phyloP scores from a whole-genome alignment of 2,329 filamentous ascomycete genomes.

The Diplodia scrobiculata region DNA sequence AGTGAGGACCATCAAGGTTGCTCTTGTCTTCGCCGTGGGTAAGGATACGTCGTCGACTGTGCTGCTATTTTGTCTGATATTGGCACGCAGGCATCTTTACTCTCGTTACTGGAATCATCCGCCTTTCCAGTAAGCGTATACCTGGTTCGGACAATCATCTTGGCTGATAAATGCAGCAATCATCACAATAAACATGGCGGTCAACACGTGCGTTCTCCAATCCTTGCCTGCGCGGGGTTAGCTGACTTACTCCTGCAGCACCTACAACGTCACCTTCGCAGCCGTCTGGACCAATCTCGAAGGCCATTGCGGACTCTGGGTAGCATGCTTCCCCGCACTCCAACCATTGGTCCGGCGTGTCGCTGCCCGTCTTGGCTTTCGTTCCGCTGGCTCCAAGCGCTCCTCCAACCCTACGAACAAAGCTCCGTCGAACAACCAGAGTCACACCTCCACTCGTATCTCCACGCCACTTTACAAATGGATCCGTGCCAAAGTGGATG shows the following conservation, averaged over 20 bases:
- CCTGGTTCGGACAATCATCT: no score
- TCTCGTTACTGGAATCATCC: conserved; percentile 45
- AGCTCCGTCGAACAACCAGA: not conserved
- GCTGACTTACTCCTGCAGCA: conserved; percentile 30
- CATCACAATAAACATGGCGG: conserved; percentile 37
- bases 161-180: conserved; percentile 31
- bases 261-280: conserved; percentile 45
- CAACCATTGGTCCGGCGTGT: conserved; percentile 46
- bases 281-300: conserved; percentile 49
- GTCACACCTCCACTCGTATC: not conserved
- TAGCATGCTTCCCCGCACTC: conserved; percentile 47
- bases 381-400: not conserved
- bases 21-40: conserved; percentile 44
- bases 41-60: not conserved
- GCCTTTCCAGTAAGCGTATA: conserved; percentile 38
- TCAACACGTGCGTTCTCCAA: conserved; percentile 29
- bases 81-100: conserved; percentile 39
- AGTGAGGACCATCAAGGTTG: conserved; percentile 40
- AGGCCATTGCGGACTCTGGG: conserved; percentile 50
- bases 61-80: not conserved
- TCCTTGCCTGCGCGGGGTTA: not conserved
- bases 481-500: not conserved
- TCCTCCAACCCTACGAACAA: conserved; percentile 5
- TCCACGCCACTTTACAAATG: conserved; percentile 1
- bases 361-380: conserved; percentile 36